Conservation (phyloP, 139 green algal species). For the Micromonas commoda region DNA sequence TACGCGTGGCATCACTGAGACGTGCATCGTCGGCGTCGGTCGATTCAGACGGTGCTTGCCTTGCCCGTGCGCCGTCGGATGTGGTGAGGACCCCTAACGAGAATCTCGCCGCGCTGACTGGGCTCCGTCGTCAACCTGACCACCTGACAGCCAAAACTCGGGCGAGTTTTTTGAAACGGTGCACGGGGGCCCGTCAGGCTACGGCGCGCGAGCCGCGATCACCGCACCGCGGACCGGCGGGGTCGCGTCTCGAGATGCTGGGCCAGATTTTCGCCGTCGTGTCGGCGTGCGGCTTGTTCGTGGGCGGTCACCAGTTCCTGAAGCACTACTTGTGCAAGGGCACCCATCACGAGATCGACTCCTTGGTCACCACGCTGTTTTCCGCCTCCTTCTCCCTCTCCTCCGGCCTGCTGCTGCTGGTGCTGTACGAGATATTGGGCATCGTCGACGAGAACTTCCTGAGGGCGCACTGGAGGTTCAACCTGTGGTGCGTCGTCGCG, state of each 20-base stretch:
- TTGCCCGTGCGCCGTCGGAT: too few relatives aligned
- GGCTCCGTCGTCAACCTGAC: too few relatives aligned
- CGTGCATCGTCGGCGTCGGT: too few relatives aligned
- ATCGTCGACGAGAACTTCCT: conserved; percentile 6
- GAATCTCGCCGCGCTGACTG: too few relatives aligned
- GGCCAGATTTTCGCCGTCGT: not conserved
- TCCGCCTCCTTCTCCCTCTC: not conserved
- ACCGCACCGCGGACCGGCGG: too few relatives aligned
- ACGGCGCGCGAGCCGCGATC: too few relatives aligned
- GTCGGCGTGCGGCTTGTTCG: not conserved
- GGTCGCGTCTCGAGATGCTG: not conserved
- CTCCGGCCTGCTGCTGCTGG: not conserved
- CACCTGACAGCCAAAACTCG: too few relatives aligned
- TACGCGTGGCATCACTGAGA: too few relatives aligned
- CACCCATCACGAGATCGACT: not conserved
- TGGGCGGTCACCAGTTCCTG: conserved; percentile 2
- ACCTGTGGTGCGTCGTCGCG: not conserved
- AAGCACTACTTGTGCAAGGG: conserved; percentile 3
- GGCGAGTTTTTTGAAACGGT: too few relatives aligned
- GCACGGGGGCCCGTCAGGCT: too few relatives aligned
- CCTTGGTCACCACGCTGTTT: not conserved
- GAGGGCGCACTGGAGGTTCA: not conserved
- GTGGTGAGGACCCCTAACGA: too few relatives aligned
- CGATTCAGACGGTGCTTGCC: too few relatives aligned
- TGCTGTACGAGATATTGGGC: not conserved